These are phyloP conservation scores for Suillus americanus DNA, from an alignment of 768 basidiomycete species.

Conservation along the genomic window DNA sequence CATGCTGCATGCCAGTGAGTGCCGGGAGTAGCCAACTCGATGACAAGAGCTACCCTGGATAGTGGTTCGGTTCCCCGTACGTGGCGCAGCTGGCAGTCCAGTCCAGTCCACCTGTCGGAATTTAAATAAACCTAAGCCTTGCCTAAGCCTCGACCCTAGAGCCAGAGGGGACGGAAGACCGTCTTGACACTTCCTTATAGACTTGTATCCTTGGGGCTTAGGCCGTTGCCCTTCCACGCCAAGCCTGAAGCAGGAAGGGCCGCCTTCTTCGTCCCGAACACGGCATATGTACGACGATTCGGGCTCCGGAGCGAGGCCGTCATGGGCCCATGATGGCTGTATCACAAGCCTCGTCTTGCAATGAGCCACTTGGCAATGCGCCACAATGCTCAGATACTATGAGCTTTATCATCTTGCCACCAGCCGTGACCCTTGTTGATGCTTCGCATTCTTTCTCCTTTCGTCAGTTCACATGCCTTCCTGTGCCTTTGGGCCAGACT, in stretches of 20 bases:
- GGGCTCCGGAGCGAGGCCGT: neutral
- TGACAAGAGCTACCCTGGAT: neutral
- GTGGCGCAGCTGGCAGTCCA: too few species aligned
- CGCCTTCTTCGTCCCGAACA: neutral
- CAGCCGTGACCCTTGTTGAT: neutral
- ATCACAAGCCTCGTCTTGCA: neutral
- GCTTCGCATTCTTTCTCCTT: too few species aligned
- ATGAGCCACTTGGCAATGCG: neutral
- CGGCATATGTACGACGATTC: neutral
- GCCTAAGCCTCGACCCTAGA: neutral
- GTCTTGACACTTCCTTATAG: neutral
- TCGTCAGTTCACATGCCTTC: neutral
- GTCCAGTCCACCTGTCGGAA: neutral
- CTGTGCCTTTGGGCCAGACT: neutral
- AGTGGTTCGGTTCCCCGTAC: neutral
- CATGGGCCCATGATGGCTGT: neutral
- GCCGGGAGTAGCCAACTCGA: constrained; percentile 12
- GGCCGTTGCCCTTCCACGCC: neutral
- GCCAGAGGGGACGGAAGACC: neutral
- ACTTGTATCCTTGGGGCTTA: neutral
- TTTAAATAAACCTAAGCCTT: neutral
- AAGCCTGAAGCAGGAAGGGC: neutral
- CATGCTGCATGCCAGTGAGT: constrained; percentile 15
- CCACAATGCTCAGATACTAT: too few species aligned
- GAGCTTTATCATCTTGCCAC: too few species aligned